Evolutionary conservation across 2,329 filamentous ascomycete genomes (phyloP).

Genomic region (Kalmusia sp.): DNA sequence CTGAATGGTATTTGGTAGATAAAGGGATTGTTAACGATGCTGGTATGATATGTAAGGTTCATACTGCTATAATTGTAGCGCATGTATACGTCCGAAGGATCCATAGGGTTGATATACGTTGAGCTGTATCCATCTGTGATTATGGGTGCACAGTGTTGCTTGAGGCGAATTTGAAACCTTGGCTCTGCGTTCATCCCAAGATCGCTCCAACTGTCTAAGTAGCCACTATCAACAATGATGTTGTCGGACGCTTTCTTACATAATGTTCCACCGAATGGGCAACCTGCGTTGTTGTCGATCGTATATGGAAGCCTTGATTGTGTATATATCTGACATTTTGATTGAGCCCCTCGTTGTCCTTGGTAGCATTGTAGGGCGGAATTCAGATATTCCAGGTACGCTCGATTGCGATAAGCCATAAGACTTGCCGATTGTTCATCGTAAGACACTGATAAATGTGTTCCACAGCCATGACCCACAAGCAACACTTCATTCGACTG

Average conservation of each 20-base stretch:
- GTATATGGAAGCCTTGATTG: constrained; percentile 8
- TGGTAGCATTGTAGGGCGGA: constrained; percentile 21
- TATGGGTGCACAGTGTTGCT: constrained; percentile 16
- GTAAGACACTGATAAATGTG: background rate
- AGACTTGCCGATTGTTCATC: background rate
- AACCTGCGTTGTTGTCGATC: constrained; percentile 9
- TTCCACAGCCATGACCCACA: constrained; percentile 33
- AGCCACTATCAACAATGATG: constrained; percentile 23
- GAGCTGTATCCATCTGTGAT: constrained; percentile 6
- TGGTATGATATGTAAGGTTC: background rate
- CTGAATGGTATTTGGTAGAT: constrained; percentile 1
- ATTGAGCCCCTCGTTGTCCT: background rate
- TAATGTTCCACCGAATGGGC: constrained; percentile 16
- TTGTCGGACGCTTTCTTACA: constrained; percentile 15
- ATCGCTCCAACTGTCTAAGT: constrained; percentile 24
- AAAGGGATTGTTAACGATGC: background rate
- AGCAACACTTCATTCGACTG: constrained; percentile 42
- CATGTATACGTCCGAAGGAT: constrained; percentile 2
- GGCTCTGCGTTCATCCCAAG: constrained; percentile 27
- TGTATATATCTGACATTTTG: constrained; percentile 10
- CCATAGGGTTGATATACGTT: background rate
- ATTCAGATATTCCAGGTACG: constrained; percentile 10
- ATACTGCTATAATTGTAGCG: background rate
- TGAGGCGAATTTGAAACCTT: constrained; percentile 7
- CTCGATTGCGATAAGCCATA: background rate